Base-by-base conservation (phyloP, 2,329 filamentous ascomycete species). In the Rhinocladiella mackenziei region DNA sequence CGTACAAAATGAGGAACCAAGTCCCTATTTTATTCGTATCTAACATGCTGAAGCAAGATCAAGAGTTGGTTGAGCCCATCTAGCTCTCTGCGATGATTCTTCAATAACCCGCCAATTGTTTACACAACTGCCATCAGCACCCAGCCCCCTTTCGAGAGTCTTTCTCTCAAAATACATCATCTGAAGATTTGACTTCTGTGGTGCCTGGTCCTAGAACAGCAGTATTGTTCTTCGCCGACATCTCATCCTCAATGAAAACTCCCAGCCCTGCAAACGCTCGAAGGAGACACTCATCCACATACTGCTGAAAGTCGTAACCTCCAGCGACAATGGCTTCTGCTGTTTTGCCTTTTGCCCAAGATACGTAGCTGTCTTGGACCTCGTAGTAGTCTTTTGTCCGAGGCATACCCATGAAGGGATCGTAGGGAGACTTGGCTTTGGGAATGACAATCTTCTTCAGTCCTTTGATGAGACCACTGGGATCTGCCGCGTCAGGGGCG, bases 221-320 rank as follows among this genome's bases (percentile, higher is more conserved):
- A 8, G 40, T 31, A n/a, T 51, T 51, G 30, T 35, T 37, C 30
- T 49, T 53, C n/a, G 36, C 26, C 5, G 34, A 30, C 46, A 53
- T 58, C 60, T 94, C 89, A 33, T 96, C 88, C 25, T 78, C 83
- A 30, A 98, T 73, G 57, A 94, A 94, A 30, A 94, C 86, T 1
- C 86, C 88, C 48, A 98, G 65, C 0, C 94, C 92, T 0, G 86
- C 81, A 66, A 96, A 97, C 0, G 91, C 89, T 61, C 96, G 89
- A 49, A 87, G 85, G 61, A 98, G 70, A 17, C 86, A 83, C 17
- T 89, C 75, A 5, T 81, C 74, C 58, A 88, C 86, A 61, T 92
- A 97, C 61, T 95, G 89, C 23, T 77, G 72, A 31, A 91, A 71
- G 58, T 83, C 82, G 66, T 94, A 97, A 0, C 92, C 94, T 22